These are phyloP conservation scores for Cryomyces antarcticus DNA, from an alignment of 495 filamentous ascomycete species.

Conservation along the genomic window DNA sequence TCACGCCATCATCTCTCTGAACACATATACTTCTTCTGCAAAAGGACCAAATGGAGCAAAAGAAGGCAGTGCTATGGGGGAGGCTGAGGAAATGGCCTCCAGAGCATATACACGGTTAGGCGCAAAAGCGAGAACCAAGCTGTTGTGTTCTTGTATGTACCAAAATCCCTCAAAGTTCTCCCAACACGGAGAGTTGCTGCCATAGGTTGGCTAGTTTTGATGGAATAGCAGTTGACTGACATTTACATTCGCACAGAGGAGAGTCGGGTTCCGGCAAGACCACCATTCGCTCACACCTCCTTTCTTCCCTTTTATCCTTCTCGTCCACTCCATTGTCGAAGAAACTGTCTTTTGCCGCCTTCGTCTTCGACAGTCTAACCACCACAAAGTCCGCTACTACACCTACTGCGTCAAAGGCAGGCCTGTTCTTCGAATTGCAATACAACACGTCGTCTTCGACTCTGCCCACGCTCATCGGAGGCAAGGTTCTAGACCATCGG, in stretches of 20 bases:
- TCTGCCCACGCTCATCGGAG: slow-evolving; percentile 70
- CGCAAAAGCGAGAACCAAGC: slow-evolving; percentile 80
- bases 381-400: slow-evolving; percentile 96
- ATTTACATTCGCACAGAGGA: slow-evolving; percentile 31
- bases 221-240: too few species aligned
- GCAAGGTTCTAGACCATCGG: slow-evolving; percentile 82
- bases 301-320: slow-evolving; percentile 65
- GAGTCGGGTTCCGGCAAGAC: slow-evolving; percentile 94
- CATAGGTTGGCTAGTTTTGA: too few species aligned
- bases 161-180: background rate
- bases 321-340: slow-evolving; percentile 81
- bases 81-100: slow-evolving; percentile 73
- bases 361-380: slow-evolving; percentile 86
- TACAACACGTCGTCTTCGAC: slow-evolving; percentile 75
- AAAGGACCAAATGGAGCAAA: slow-evolving; percentile 77
- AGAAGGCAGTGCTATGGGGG: slow-evolving; percentile 68
- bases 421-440: slow-evolving; percentile 86
- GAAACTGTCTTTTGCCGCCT: slow-evolving; percentile 81
- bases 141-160: slow-evolving; percentile 67
- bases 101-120: slow-evolving; percentile 73
- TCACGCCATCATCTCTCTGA: slow-evolving; percentile 73
- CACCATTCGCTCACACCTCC: slow-evolving; percentile 69
- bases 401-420: slow-evolving; percentile 84
- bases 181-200: too few species aligned
- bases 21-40: slow-evolving; percentile 75